Base-by-base conservation (phyloP, 2,329 filamentous ascomycete genomes). In the Penicillium occitanis region DNA sequence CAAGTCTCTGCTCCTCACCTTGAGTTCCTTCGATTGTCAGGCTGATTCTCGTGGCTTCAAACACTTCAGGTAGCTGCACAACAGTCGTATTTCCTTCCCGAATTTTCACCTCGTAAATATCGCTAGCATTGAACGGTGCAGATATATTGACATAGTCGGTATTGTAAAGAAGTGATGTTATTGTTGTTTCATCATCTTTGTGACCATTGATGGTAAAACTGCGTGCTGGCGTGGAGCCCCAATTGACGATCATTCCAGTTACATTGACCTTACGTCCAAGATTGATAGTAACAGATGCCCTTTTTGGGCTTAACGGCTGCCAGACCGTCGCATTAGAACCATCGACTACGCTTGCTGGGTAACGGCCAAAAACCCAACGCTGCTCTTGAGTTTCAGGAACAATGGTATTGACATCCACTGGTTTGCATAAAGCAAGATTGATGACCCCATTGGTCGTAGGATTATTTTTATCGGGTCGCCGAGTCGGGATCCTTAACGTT, bases 271-370 rank as follows among this genome's bases (percentile, higher is more conserved):
- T 61, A 1, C 13, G 19, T 8, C 55, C 62, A 3, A 67, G 17
- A 14, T 46, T 37, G 17, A 67, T 22, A 7, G 55, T 65, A 2
- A 67, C 57, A 7, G 66, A 64, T 37, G 66, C 61, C 14, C 19
- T 25, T 51, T 6, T 37, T 2, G 66, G 61, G 17, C 37, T 42
- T 42, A 44, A 40, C 5, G 63, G 63, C 62, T 67, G 66, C 66
- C 66, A 67, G 30, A 65, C 30, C 17, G 66, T 67, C 13, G 66
- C 66, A 35, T 67, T 65, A 1, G 66, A 67, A 3, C 66, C 66
- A 28, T 67, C 66, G 6, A 67, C 66, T 13, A 46, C n/a, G 22
- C 66, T 61, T 37, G 42, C 22, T 7, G 66, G 66, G 53, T 67
- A 67, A 10, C 57, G 33, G 6, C 66, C 61, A 67, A 64, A 67